Evolutionary conservation across 257 asterid species (phyloP).

Genomic region (Plantago ovata): DNA sequence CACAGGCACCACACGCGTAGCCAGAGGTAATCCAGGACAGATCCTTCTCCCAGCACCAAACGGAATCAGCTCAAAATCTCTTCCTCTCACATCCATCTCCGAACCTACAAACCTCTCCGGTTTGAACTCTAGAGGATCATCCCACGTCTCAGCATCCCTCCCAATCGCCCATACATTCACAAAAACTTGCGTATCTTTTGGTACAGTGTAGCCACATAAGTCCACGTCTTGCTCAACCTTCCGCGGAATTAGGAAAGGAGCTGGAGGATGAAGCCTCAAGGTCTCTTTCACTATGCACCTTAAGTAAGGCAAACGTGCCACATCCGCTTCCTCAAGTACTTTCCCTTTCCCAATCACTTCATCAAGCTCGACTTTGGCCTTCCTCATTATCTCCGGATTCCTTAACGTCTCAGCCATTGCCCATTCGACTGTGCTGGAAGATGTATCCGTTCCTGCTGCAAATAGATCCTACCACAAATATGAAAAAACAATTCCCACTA

Average conservation of each 20-base stretch:
- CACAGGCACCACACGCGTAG: slow-evolving; percentile 36
- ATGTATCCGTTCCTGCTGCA: slow-evolving; percentile 12
- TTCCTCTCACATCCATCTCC: slow-evolving; percentile 32
- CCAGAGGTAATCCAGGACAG: slow-evolving; percentile 63
- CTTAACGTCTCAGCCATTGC: slow-evolving; percentile 20
- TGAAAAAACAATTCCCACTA: no score
- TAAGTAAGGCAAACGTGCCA: slow-evolving; percentile 40
- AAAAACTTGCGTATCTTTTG: slow-evolving; percentile 44
- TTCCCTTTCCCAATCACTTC: background rate
- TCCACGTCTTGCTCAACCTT: slow-evolving; percentile 34
- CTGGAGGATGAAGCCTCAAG: slow-evolving; percentile 56
- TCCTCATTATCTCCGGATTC: slow-evolving; percentile 15
- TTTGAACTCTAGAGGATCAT: slow-evolving; percentile 45
- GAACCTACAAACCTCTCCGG: slow-evolving; percentile 55
- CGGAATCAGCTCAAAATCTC: slow-evolving; percentile 34
- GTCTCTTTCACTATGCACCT: slow-evolving; percentile 38
- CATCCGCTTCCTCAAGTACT: background rate
- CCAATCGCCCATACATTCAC: slow-evolving; percentile 63
- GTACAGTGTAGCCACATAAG: slow-evolving; percentile 41
- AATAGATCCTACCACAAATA: slow-evolving; percentile 17
- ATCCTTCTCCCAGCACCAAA: slow-evolving; percentile 73
- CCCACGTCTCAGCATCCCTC: slow-evolving; percentile 49
- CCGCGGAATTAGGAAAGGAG: slow-evolving; percentile 52
- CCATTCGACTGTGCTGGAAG: slow-evolving; percentile 22
- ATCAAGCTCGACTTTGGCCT: slow-evolving; percentile 16